Evolutionary conservation across 2,329 filamentous ascomycete species (phyloP), one percentile per base, ranked within the genome.

Genomic region (Furcasterigmium furcatum): DNA sequence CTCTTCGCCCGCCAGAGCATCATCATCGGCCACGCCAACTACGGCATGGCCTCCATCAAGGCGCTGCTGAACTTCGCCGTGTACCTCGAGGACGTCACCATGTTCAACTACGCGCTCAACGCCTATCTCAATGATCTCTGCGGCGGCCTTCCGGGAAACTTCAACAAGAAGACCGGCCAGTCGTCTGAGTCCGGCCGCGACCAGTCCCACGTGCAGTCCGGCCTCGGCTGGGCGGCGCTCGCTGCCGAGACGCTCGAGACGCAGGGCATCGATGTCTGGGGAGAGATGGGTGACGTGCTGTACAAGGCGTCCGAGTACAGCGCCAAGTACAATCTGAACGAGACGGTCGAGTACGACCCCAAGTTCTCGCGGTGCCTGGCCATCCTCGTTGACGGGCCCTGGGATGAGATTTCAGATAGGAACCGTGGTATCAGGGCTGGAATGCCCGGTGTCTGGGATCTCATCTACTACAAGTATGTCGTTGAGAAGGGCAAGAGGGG

Each of bases 91-190:
- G 67, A 71, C 42, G 58, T 70, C 2, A 50, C 58, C 9, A 54
- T 68, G 52, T 71, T 64, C 35, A 70, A 70, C 46, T 70, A 69
- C 46, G 68, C 67, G 6, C 40, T 71, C 1, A 56, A 66, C 12
- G 55, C 58, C 5, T 65, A 57, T 39, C 52, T 59, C 12, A 65
- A 67, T 16, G 64, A 68, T 41, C 60, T 54, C 3, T 72, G 66
- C 40, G 65, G 62, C 8, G 63, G 67, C 1, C 43, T 64, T 1
- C 53, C 56, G 13, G 60, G 56, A 1, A 65, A 57, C 34, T 61
- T 58, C 40, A 48, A 64, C 19, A 41, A 50, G 1, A 41, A 46
- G 19, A 68, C 66, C 1, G 68, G 67, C 3, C 66, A 71, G 38
- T 47, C 47, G 9, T 53, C 55, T 1, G 68, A 71, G 47, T 53